A percentile compares a stretch with the other conserved stretches of the same genome.
phyloP scores from a whole-genome alignment of 768 basidiomycete genomes.

The Galerina marginata region DNA sequence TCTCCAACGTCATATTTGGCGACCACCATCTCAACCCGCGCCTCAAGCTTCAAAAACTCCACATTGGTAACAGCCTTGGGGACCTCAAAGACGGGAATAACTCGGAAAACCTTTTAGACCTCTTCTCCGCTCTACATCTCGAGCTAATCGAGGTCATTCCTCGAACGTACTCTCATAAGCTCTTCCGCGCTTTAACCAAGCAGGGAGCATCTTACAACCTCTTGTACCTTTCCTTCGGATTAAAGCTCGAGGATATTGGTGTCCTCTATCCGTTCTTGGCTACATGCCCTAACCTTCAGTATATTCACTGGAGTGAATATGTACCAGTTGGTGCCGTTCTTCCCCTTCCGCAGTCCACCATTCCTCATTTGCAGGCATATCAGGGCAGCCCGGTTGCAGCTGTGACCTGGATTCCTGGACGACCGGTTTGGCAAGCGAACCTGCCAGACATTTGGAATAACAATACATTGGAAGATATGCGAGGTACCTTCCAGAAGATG shows the following conservation, averaged over 20 bases:
- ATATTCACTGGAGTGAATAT: neutral
- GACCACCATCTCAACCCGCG: neutral
- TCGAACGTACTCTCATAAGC: neutral
- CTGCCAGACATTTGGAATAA: too few relatives aligned
- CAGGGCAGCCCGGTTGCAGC: too few relatives aligned
- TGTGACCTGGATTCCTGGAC: too few relatives aligned
- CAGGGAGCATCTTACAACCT: neutral
- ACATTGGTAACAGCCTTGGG: constrained; percentile 4
- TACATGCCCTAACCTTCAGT: neutral
- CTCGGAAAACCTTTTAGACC: neutral
- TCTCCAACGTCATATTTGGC: neutral
- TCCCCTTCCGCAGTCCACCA: neutral
- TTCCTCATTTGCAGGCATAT: too few relatives aligned
- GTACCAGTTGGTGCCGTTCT: neutral
- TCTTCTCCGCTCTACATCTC: neutral
- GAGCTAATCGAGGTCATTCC: neutral
- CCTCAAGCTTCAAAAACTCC: neutral
- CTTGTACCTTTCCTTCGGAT: neutral
- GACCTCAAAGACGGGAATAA: neutral
- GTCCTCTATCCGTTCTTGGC: constrained; percentile 3
- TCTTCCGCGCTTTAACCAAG: neutral
- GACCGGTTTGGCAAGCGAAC: too few relatives aligned
- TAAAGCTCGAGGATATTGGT: neutral
- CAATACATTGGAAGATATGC: neutral
- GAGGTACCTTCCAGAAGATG: neutral